A percentile compares a stretch with the other conserved stretches of the same genome.
Conservation (phyloP, 352 stramenopile species). For the Phytophthora syringae region DNA sequence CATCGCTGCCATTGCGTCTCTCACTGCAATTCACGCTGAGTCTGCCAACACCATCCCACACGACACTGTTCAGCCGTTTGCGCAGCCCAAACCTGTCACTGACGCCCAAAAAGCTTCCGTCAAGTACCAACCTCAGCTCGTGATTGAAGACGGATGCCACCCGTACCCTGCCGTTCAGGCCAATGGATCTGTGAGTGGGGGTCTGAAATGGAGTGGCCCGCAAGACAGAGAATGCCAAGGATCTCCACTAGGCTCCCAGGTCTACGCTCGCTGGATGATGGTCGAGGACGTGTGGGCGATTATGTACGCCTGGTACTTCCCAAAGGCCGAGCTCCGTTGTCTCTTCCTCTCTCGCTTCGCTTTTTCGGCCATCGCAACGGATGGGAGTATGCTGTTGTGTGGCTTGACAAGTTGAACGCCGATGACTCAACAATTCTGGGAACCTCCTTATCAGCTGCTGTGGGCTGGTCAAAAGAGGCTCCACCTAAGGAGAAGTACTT, state of each 20-base stretch:
- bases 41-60: constrained; percentile 1
- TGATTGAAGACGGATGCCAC: constrained; percentile 22
- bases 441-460: constrained; percentile 21
- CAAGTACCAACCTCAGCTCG: constrained; percentile 23
- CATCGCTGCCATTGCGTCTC: constrained; percentile 9
- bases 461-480: constrained; percentile 29
- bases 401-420: constrained; percentile 31
- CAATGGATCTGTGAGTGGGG: constrained; percentile 31
- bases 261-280: constrained; percentile 29
- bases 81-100: neutral
- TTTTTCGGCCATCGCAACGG: constrained; percentile 42
- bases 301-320: no score
- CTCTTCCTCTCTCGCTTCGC: neutral
- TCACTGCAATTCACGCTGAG: neutral
- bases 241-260: constrained; percentile 20
- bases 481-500: constrained; percentile 23
- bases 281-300: constrained; percentile 16
- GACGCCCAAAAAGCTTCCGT: constrained; percentile 14
- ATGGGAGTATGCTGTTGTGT: constrained; percentile 52
- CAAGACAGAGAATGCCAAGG: constrained; percentile 21
- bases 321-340: constrained; percentile 34
- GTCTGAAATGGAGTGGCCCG: constrained; percentile 36
- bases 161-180: constrained; percentile 37
- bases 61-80: constrained; percentile 5
- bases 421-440: constrained; percentile 29